Base-by-base conservation (phyloP, 2,329 filamentous ascomycete species). In the Beauveria varroae region DNA sequence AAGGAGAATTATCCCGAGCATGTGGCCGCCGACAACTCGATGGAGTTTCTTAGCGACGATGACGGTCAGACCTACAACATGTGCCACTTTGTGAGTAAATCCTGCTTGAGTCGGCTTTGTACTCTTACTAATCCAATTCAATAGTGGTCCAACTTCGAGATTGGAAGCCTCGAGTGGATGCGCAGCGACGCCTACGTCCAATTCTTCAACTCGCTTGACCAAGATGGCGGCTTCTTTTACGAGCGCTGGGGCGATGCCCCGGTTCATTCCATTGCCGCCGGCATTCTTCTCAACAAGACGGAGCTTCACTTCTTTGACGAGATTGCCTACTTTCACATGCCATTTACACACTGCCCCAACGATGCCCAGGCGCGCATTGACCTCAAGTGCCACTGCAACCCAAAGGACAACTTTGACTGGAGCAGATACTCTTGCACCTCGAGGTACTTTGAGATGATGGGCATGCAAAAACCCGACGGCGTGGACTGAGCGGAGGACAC, bases 241-340 rank as follows among this genome's bases (percentile, higher is more conserved):
- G 95, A 99, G 78, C 83, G 95, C 68, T 99, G 95, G 95, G 95
- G 95, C 10, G 95, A 99, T 79, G 95, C 95, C 2, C 95, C 95
- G 0, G 91, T 99, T 6, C 95, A 99, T 78, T 97, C 93, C n/a
- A 97, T 99, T 67, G 95, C 91, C 16, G 95, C 95, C 3, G 84
- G 84, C 63, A 79, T 99, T 46, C 83, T 98, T 75, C 81, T 99
- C 65, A 88, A 90, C 75, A 97, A 96, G 79, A 89, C 95, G 55
- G 87, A 99, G 74, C 86, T 99, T 64, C 95, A 99, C 75, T 99
- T 99, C 80, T 99, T 98, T 81, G 91, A 99, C 75, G 93, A 99
- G 71, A 99, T 99, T 69, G 93, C 91, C 63, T 99, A 99, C 77
- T 97, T 92, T 76, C 95, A 99, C 73, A 90, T 97, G 26, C 95